A percentile compares a stretch with the other conserved stretches of the same genome.
These are phyloP conservation scores for Phytophthora megakarya DNA, from an alignment of 352 stramenopile species.

Conservation along the genomic window DNA sequence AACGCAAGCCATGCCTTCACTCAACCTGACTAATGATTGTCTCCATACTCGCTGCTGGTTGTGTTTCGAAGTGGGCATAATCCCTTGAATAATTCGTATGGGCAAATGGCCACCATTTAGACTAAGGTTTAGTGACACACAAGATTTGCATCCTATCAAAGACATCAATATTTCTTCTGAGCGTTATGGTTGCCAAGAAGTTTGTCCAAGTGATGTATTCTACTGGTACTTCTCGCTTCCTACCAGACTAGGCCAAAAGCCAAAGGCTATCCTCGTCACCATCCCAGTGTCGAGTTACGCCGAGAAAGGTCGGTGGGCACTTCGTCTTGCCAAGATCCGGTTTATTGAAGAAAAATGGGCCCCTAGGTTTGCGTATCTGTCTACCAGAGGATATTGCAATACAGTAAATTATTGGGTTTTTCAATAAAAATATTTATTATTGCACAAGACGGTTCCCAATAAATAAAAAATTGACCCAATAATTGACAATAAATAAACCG, in stretches of 20 bases:
- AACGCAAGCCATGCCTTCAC: neutral
- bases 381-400: too few relatives aligned
- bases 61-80: too few relatives aligned
- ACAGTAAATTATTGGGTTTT: too few relatives aligned
- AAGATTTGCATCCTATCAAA: neutral
- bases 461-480: too few relatives aligned
- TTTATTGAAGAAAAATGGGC: constrained; percentile 57
- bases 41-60: too few relatives aligned
- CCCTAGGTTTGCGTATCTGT: constrained; percentile 46
- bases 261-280: constrained; percentile 39
- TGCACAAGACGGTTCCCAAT: too few relatives aligned
- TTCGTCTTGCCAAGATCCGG: constrained; percentile 45
- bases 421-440: too few relatives aligned
- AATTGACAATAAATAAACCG: too few relatives aligned
- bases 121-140: too few relatives aligned
- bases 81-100: too few relatives aligned
- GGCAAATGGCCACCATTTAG: too few relatives aligned
- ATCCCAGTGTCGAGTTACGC: constrained; percentile 66
- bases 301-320: constrained; percentile 63
- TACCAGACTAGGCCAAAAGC: neutral
- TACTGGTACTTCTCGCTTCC: neutral
- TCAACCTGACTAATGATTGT: neutral
- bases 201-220: neutral
- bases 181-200: neutral
- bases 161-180: neutral